Evolutionary conservation across 495 filamentous ascomycete species (phyloP).

Genomic region (Podospora bellae-mahoneyi): DNA sequence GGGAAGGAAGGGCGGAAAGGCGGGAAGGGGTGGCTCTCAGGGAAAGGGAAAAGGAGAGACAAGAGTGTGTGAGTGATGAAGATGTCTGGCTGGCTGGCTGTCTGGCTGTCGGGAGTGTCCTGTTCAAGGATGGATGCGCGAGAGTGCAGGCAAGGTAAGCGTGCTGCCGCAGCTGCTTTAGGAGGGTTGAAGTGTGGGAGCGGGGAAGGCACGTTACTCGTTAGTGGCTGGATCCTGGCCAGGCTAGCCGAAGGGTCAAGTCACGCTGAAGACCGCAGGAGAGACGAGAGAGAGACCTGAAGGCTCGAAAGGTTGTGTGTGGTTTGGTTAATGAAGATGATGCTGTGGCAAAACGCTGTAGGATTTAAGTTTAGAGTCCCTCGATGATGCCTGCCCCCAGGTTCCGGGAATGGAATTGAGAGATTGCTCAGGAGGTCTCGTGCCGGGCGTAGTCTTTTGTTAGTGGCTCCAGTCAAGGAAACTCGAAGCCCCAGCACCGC

Average conservation of each 20-base stretch:
- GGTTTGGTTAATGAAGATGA: background rate
- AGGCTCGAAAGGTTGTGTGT: background rate
- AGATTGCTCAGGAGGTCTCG: slow-evolving; percentile 8
- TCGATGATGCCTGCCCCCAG: slow-evolving; percentile 8
- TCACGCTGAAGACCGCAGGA: background rate
- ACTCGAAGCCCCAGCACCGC: slow-evolving; percentile 1
- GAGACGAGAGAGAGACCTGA: background rate
- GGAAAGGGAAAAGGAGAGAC: slow-evolving; percentile 28
- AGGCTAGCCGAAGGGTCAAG: slow-evolving; percentile 26
- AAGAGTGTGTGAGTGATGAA: slow-evolving; percentile 19
- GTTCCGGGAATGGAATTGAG: slow-evolving; percentile 8
- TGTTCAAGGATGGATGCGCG: slow-evolving; percentile 25
- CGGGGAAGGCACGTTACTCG: slow-evolving; percentile 26
- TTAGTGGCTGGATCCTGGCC: slow-evolving; percentile 28
- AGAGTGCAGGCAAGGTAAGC: slow-evolving; percentile 24
- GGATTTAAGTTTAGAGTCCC: slow-evolving; percentile 16
- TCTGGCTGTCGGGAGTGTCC: slow-evolving; percentile 4
- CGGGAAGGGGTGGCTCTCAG: slow-evolving; percentile 1
- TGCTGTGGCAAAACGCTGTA: slow-evolving; percentile 29
- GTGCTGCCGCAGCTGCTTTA: slow-evolving; percentile 10
- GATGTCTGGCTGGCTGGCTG: slow-evolving; percentile 8
- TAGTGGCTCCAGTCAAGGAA: background rate
- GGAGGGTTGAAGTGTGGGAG: slow-evolving; percentile 27
- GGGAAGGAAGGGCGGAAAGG: slow-evolving; percentile 9
- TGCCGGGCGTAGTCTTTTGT: background rate